These are phyloP conservation scores for Candida sojae DNA, from an alignment of 1,139 yeast genomes.

Conservation along the genomic window DNA sequence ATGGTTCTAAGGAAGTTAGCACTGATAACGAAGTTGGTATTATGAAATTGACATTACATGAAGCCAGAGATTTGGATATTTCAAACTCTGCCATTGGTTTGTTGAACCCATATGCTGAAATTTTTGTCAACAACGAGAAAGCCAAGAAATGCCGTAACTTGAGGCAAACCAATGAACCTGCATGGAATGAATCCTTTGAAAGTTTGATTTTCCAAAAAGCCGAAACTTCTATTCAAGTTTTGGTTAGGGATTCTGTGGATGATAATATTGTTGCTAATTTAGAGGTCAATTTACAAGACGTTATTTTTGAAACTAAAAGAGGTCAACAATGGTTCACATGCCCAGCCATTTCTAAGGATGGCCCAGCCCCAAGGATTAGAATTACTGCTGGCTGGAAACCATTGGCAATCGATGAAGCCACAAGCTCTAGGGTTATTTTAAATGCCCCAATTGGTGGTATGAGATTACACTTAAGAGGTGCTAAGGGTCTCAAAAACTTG, in stretches of 20 bases:
- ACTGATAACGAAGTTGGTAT: slow-evolving; percentile 69
- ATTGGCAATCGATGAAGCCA: slow-evolving; percentile 54
- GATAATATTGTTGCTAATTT: slow-evolving; percentile 54
- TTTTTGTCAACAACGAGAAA: slow-evolving; percentile 56
- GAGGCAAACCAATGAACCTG: slow-evolving; percentile 68
- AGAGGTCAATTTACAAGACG: slow-evolving; percentile 54
- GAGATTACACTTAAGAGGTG: slow-evolving; percentile 58
- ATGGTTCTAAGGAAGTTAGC: slow-evolving; percentile 50
- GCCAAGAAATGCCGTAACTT: slow-evolving; percentile 59
- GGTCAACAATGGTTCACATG: slow-evolving; percentile 54
- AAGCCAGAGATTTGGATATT: slow-evolving; percentile 70
- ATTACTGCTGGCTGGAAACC: slow-evolving; percentile 71
- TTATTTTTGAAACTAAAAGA: slow-evolving; percentile 54
- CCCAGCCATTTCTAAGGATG: slow-evolving; percentile 31
- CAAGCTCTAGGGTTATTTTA: slow-evolving; percentile 42
- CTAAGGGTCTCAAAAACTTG: slow-evolving; percentile 56
- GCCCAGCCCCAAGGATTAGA: slow-evolving; percentile 50
- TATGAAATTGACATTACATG: slow-evolving; percentile 67
- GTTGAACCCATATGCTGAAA: slow-evolving; percentile 70
- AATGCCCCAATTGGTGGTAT: slow-evolving; percentile 67
- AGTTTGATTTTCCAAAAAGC: slow-evolving; percentile 61
- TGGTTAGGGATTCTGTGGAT: slow-evolving; percentile 57
- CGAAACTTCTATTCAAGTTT: slow-evolving; percentile 51
- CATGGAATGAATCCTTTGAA: slow-evolving; percentile 68
- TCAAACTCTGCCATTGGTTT: slow-evolving; percentile 66